Evolutionary conservation across 345 rosid genomes (phyloP).

Genomic region (Eucalyptus cloeziana): DNA sequence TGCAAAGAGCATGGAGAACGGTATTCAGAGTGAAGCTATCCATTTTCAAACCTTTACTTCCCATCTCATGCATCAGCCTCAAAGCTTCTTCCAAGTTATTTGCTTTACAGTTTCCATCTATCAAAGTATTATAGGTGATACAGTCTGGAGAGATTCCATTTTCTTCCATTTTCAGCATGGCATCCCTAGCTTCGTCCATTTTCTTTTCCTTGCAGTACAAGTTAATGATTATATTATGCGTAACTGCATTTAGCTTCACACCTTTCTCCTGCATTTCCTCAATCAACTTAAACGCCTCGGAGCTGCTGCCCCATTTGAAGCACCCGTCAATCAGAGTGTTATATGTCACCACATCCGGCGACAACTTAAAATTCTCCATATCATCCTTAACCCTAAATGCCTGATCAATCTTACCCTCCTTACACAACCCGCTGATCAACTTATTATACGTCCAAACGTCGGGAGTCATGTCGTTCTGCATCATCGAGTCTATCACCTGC

Average conservation of each 20-base stretch:
- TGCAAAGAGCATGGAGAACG: conserved; percentile 48
- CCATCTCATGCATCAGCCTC: conserved; percentile 65
- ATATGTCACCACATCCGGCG: conserved; percentile 75
- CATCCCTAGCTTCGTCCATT: conserved; percentile 45
- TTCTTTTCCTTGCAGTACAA: conserved; percentile 68
- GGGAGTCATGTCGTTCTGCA: conserved; percentile 31
- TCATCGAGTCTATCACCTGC: conserved; percentile 61
- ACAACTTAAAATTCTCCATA: conserved; percentile 51
- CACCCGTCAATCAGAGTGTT: conserved; percentile 74
- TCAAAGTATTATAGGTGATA: conserved; percentile 62
- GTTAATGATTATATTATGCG: conserved; percentile 53
- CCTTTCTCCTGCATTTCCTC: conserved; percentile 57
- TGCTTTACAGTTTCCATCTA: conserved; percentile 48
- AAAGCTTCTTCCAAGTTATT: conserved; percentile 58
- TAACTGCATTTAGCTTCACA: conserved; percentile 41
- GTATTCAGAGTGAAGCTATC: conserved; percentile 59
- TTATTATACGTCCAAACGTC: conserved; percentile 65
- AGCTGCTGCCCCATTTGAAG: conserved; percentile 29
- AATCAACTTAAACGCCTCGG: conserved; percentile 40
- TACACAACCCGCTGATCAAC: conserved; percentile 55
- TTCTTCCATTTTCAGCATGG: conserved; percentile 42
- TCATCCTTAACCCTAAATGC: conserved; percentile 49
- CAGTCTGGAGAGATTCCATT: conserved; percentile 44
- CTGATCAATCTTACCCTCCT: conserved; percentile 39
- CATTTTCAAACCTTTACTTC: conserved; percentile 58